Base-by-base conservation (phyloP, 192 early-diverging fungal species). In the Coemansia sp. region DNA sequence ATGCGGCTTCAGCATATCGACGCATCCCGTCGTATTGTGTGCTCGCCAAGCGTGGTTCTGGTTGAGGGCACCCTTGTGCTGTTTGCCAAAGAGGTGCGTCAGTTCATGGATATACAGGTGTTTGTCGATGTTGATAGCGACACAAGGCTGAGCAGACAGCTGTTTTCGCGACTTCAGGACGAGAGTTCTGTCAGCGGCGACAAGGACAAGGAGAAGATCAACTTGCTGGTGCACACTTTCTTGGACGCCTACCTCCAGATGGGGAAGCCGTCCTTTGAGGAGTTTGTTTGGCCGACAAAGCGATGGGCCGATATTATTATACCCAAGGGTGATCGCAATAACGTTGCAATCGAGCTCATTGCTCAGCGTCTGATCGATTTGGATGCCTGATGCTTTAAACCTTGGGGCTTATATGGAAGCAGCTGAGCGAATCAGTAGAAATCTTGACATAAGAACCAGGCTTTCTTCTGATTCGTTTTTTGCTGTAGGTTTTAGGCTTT, bases 121-220 rank as follows among this genome's bases (percentile, higher is more conserved):
- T 94, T 92, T 83, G 81, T 95, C 40, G 92, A 96, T 69, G 87
- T 93, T 21, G 94, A 96, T 67, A 87, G 87, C 75, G 94, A 96
- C 56, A 85, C 87, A 6, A 82, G 94, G 11, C 77, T 96, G 36
- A 78, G 72, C 0, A 71, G 74, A 26, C 72, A 80, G 65, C 69
- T 84, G 43, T 62, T 67, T 19, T 66, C 69, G 43, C 45, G 69
- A 62, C 76, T 87, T 36, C 26, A 56, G 36, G 58, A 56, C 63
- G 51, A 54, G 51, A 54, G 10, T 26, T 22, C 22, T 26, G 36
- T 57, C 46, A 16, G 37, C 41, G 39, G 39, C 32, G 45, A 12
- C n/a, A 37, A 41, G 51, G 62, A 69, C 18, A 51, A 76, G 41
- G 67, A 73, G 63, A 65, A 60, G 47, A 57, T 72, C 61, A 45